phyloP scores from a whole-genome alignment of 2,329 filamentous ascomycete species.

The Aspergillus chevalieri region DNA sequence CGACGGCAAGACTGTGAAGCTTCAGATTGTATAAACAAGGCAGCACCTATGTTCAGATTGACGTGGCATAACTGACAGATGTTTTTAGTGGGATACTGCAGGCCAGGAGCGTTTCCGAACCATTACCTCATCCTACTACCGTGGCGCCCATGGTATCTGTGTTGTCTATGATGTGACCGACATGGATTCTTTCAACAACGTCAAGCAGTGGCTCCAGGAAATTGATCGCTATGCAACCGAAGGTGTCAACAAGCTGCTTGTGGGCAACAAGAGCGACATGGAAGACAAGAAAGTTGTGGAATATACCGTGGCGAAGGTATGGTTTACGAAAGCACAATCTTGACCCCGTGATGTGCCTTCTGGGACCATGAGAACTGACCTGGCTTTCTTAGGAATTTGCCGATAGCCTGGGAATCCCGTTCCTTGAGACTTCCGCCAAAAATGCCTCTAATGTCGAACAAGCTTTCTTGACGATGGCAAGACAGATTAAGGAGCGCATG shows the following conservation, averaged over 20 bases:
- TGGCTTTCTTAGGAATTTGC: slow-evolving; percentile 72
- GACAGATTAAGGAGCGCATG: slow-evolving; percentile 99
- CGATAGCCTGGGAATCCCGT: slow-evolving; percentile 96
- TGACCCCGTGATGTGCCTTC: slow-evolving; percentile 5
- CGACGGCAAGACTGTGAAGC: slow-evolving; percentile 98
- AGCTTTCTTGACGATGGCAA: slow-evolving; percentile 98
- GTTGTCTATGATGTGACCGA: slow-evolving; percentile 99
- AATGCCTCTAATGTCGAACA: slow-evolving; percentile 99
- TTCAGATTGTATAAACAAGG: slow-evolving; percentile 75
- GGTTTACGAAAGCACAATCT: slow-evolving; percentile 15
- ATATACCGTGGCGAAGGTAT: slow-evolving; percentile 97
- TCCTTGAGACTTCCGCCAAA: slow-evolving; percentile 99
- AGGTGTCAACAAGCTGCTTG: slow-evolving; percentile 97
- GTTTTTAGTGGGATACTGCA: slow-evolving; percentile 87
- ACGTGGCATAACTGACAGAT: slow-evolving; percentile 10
- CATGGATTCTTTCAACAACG: slow-evolving; percentile 99
- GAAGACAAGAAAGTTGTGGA: slow-evolving; percentile 99
- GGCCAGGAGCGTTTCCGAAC: slow-evolving; percentile 99
- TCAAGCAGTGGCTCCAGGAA: slow-evolving; percentile 99
- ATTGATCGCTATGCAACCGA: slow-evolving; percentile 99
- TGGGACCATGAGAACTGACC: slow-evolving; percentile 1
- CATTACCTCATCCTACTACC: slow-evolving; percentile 99
- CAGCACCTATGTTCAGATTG: neutral
- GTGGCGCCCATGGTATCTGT: slow-evolving; percentile 97
- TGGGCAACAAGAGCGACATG: slow-evolving; percentile 99